phyloP scores from a whole-genome alignment of 1,284 basidiomycete genomes.

The Fomitiporia mediterranea region DNA sequence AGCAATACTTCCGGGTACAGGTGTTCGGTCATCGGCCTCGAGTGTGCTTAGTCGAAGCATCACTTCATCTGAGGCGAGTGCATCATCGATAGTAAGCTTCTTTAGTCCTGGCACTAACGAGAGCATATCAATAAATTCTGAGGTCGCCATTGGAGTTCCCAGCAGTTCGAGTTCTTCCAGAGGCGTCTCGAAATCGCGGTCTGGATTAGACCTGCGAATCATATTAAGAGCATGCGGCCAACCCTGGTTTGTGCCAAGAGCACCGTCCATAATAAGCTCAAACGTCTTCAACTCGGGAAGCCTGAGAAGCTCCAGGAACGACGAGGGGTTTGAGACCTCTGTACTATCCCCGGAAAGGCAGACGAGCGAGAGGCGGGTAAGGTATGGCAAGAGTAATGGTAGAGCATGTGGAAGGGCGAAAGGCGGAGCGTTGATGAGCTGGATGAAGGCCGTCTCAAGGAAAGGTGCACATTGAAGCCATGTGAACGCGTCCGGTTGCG shows the following conservation, averaged over 20 bases:
- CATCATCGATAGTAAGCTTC: conserved; percentile 1
- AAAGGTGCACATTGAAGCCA: conserved; percentile 7
- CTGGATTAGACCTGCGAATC: background rate
- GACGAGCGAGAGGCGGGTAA: background rate
- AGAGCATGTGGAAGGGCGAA: background rate
- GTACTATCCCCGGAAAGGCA: background rate
- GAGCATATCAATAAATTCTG: conserved; percentile 1
- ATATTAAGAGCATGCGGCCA: conserved; percentile 3
- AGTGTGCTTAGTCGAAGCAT: conserved; percentile 1
- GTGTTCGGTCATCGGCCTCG: too few species aligned
- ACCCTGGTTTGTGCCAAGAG: background rate
- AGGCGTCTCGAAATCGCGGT: background rate
- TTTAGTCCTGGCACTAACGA: background rate
- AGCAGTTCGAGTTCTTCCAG: conserved; percentile 9
- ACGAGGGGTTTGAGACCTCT: background rate
- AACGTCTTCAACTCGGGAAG: conserved; percentile 4
- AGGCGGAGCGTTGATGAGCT: background rate
- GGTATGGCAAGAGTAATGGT: background rate
- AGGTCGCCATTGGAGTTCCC: conserved; percentile 5
- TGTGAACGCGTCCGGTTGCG: conserved; percentile 7
- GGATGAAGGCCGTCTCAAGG: conserved; percentile 1
- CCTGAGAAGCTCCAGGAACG: background rate
- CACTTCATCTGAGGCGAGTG: conserved; percentile 1
- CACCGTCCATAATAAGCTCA: background rate
- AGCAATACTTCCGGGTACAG: too few species aligned